phyloP scores from a whole-genome alignment of 108 stramenopile species.

The Pseudonitzschia delicatissima region DNA sequence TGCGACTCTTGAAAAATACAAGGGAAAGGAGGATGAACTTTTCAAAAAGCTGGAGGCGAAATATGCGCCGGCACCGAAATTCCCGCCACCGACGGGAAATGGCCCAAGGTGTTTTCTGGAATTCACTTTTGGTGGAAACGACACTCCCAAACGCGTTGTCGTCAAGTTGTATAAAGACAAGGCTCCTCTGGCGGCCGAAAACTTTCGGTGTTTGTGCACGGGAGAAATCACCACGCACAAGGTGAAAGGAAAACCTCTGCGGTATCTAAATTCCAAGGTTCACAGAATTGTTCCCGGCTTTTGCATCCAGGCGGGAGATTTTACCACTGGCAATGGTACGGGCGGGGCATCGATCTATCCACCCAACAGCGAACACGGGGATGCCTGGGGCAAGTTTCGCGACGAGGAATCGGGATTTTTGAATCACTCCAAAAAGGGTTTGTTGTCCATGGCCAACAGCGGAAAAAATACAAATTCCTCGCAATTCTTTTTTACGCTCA shows the following conservation, averaged over 20 bases:
- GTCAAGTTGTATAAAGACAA: constrained; percentile 82
- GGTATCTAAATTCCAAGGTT: constrained; percentile 40
- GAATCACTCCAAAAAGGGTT: constrained; percentile 57
- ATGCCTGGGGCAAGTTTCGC: constrained; percentile 69
- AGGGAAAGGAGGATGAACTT: constrained; percentile 54
- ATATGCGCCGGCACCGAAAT: constrained; percentile 24
- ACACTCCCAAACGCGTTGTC: constrained; percentile 44
- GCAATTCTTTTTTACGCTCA: constrained; percentile 80
- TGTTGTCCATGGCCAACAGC: constrained; percentile 79
- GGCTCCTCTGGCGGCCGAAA: constrained; percentile 82
- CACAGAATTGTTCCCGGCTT: constrained; percentile 79
- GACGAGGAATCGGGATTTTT: constrained; percentile 57
- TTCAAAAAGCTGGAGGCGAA: constrained; percentile 66
- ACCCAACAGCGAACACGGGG: constrained; percentile 21
- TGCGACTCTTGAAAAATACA: constrained; percentile 61
- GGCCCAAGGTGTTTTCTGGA: constrained; percentile 69
- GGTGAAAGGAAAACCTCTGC: constrained; percentile 15
- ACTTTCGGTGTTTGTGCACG: constrained; percentile 86
- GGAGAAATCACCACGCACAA: constrained; percentile 54
- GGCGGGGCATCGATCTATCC: constrained; percentile 81
- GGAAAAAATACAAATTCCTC: constrained; percentile 73
- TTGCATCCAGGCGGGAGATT: constrained; percentile 80
- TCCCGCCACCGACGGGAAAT: constrained; percentile 28
- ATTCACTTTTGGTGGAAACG: constrained; percentile 67
- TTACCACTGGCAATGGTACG: constrained; percentile 75